Evolutionary conservation across 345 rosid genomes (phyloP), one percentile per base, ranked within the genome.

Genomic region (Lumnitzera racemosa): DNA sequence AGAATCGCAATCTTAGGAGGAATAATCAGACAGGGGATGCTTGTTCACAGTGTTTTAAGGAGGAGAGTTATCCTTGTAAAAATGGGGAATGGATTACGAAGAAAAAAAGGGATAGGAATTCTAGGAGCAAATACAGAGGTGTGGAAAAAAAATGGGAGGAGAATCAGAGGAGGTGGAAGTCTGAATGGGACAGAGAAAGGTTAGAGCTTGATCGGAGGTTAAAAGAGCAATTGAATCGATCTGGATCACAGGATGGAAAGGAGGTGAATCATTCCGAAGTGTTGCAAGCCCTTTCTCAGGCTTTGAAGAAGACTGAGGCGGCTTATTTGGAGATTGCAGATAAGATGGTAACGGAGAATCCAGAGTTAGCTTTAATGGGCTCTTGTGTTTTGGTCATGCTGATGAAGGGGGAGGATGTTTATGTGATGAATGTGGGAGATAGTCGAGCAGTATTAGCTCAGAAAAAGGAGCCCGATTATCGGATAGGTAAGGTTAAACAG

Each of bases 361-460:
- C 97, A 2, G 99, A 94, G 71, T 65, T 94, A 67, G 89, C 97
- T 31, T 72, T 90, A 58, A 90, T 94, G 97, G 99, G 97, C 64
- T 94, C 99, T 56, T 94, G 99, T 73, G 95, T 90, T 51, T 76
- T 94, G 12, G 99, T 83, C 47, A 84, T 86, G 97, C 53, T 94
- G 70, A 88, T 94, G 97, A 90, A 90, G 63, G 99, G 95, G 3
- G 97, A 94, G 63, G 95, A 94, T 77, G 90, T 90, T 31, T 94
- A 90, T 58, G 77, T 90, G 78, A 74, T 94, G 97, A 94, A 90
- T 65, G 96, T 94, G 41, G 99, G 99, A 0, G 98, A 92, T 66
- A 92, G 98, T 62, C 69, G 98, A 62, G 96, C 96, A 2, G 90
- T 92, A 31, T 63, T 92, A 65, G 98, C 88, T 10, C 97, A 87